These are phyloP conservation scores for Lentinus polychrous DNA, from an alignment of 1,284 basidiomycete species.

Conservation along the genomic window DNA sequence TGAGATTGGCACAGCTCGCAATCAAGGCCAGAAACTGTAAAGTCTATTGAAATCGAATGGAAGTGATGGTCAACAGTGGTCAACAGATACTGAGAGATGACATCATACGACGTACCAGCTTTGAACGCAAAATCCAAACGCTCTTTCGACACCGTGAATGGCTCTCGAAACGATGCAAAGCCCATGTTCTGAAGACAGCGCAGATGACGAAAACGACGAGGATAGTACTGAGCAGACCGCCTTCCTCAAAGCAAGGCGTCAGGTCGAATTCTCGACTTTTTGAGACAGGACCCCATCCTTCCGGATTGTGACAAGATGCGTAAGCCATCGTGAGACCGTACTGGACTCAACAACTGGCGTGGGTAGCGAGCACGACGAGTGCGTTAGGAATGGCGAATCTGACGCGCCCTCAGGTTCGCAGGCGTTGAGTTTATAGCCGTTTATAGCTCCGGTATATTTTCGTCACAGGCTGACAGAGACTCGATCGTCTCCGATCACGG, in stretches of 20 bases:
- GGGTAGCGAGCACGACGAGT: constrained; percentile 21
- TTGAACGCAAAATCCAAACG: constrained; percentile 44
- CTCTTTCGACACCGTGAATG: constrained; percentile 31
- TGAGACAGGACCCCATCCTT: constrained; percentile 66
- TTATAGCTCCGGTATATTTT: too few relatives aligned
- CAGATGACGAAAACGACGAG: constrained; percentile 42
- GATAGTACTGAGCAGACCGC: constrained; percentile 50
- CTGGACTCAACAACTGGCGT: constrained; percentile 15
- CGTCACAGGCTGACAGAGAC: too few relatives aligned
- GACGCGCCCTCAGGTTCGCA: too few relatives aligned
- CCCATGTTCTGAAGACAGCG: constrained; percentile 31
- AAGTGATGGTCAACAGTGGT: neutral
- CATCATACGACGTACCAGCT: constrained; percentile 47
- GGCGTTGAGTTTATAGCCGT: too few relatives aligned
- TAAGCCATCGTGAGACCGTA: constrained; percentile 12
- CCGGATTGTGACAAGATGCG: constrained; percentile 37
- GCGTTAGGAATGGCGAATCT: constrained; percentile 21
- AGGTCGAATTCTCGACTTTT: constrained; percentile 65
- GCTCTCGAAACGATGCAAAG: constrained; percentile 21
- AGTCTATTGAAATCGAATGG: constrained; percentile 27
- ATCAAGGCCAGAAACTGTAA: constrained; percentile 37
- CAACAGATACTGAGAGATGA: neutral
- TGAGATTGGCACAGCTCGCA: constrained; percentile 33
- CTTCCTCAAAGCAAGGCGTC: constrained; percentile 81
- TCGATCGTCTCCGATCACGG: too few relatives aligned